These are phyloP conservation scores for Pleurotus giganteus DNA, from an alignment of 768 basidiomycete genomes.

Conservation along the genomic window DNA sequence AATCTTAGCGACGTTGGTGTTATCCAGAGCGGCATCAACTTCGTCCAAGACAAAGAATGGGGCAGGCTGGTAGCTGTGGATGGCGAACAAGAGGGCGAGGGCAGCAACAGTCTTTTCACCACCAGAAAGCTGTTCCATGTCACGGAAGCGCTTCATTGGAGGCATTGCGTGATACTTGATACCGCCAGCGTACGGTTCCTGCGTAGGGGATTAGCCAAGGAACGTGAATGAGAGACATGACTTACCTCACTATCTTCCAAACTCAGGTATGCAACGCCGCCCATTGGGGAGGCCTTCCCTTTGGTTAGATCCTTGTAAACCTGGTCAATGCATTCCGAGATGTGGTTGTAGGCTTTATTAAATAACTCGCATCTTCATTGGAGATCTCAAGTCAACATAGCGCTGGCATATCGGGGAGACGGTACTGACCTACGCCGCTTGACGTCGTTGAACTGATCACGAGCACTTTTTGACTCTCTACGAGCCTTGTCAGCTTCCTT, in stretches of 20 bases:
- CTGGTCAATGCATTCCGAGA: constrained; percentile 89
- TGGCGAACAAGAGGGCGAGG: constrained; percentile 92
- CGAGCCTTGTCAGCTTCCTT: constrained; percentile 90
- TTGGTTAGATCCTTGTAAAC: constrained; percentile 99
- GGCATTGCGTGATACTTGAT: constrained; percentile 99
- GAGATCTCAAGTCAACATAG: not conserved
- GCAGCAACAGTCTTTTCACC: constrained; percentile 99
- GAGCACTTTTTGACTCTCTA: constrained; percentile 85
- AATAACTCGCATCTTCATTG: constrained; percentile 68
- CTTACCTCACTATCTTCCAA: constrained; percentile 93
- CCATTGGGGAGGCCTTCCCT: constrained; percentile 89
- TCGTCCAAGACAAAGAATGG: constrained; percentile 99
- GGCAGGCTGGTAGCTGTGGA: constrained; percentile 96
- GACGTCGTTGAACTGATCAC: constrained; percentile 88
- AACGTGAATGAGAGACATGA: not conserved
- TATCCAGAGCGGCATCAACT: constrained; percentile 96
- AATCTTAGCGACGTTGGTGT: constrained; percentile 96
- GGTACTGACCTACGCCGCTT: constrained; percentile 69
- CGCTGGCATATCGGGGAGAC: too few relatives aligned
- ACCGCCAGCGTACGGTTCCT: constrained; percentile 85
- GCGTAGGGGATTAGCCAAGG: not conserved
- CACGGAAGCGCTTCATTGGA: constrained; percentile 97
- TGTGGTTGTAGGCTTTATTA: constrained; percentile 95
- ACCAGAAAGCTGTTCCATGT: constrained; percentile 98
- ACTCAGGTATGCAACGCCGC: constrained; percentile 94